Evolutionary conservation across 2,329 filamentous ascomycete genomes (phyloP).

Genomic region (Colletotrichum shisoi): DNA sequence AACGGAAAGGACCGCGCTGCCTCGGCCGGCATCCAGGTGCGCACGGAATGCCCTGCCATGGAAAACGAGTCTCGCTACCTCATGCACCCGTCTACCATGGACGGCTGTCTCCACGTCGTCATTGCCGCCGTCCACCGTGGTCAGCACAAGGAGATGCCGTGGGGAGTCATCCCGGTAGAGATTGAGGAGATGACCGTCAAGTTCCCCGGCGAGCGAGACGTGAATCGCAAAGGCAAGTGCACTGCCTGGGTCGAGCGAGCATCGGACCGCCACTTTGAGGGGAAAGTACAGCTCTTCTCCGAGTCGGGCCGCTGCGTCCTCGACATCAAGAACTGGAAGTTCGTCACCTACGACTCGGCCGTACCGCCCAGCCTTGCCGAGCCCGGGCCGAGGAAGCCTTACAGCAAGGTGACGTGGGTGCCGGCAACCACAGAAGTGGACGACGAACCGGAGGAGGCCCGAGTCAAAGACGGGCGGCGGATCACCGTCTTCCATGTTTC

Average conservation of each 20-base stretch:
- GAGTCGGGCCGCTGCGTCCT: not conserved
- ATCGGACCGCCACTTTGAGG: not conserved
- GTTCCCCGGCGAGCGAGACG: not conserved
- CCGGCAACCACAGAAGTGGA: not conserved
- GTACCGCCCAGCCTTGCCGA: not conserved
- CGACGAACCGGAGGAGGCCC: not conserved
- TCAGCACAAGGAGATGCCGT: not conserved
- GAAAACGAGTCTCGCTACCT: slow-evolving; percentile 9
- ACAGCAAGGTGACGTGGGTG: not conserved
- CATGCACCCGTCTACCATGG: slow-evolving; percentile 6
- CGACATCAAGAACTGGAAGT: not conserved
- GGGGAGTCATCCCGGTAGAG: not conserved
- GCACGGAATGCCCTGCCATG: slow-evolving; percentile 1
- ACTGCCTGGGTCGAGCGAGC: not conserved
- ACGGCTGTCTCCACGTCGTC: slow-evolving; percentile 19
- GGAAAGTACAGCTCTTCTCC: not conserved
- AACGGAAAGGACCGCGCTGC: not conserved
- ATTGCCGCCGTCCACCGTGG: slow-evolving; percentile 32
- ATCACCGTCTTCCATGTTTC: not conserved
- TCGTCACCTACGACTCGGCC: not conserved
- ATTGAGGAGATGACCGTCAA: not conserved
- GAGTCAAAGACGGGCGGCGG: not conserved
- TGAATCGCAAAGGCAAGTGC: not conserved
- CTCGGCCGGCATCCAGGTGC: not conserved
- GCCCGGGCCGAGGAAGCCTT: not conserved